Conservation (phyloP, 2,329 filamentous ascomycete genomes). For the Blastomyces silverae region DNA sequence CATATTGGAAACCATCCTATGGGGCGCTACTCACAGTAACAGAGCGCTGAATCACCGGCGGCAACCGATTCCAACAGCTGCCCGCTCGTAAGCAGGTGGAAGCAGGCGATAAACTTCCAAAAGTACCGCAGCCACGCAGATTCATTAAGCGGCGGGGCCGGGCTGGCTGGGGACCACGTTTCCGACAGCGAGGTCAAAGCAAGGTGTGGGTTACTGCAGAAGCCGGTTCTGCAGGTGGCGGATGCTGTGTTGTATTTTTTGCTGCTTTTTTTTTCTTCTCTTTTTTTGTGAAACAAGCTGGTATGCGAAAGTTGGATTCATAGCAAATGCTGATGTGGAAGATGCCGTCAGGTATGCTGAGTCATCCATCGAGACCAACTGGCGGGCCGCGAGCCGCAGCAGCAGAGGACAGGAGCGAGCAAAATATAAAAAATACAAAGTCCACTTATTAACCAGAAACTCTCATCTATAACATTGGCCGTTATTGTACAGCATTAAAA, state of each 20-base stretch:
- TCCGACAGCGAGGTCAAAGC: background rate
- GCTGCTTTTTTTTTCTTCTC: background rate
- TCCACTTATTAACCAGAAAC: constrained; percentile 4
- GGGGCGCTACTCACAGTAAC: constrained; percentile 6
- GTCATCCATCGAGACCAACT: background rate
- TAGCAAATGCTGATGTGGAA: background rate
- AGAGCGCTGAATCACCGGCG: constrained; percentile 5
- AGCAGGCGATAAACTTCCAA: constrained; percentile 6
- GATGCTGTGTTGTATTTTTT: background rate
- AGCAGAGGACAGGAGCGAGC: background rate
- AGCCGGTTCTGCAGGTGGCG: background rate
- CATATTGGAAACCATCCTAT: background rate
- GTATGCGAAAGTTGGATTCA: background rate
- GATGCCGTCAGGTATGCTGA: background rate
- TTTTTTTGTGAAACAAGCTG: background rate
- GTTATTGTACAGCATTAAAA: background rate
- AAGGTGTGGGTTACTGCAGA: background rate
- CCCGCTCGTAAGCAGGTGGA: background rate
- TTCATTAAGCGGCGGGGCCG: background rate
- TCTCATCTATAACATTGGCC: constrained; percentile 7
- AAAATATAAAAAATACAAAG: constrained; percentile 7
- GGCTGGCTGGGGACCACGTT: background rate
- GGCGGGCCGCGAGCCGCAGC: too few relatives aligned
- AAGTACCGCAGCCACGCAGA: background rate
- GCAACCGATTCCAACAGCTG: constrained; percentile 5